A percentile compares a stretch with the other conserved stretches of the same genome.
phyloP scores from a whole-genome alignment of 768 basidiomycete genomes.

The Pholiota microspora region DNA sequence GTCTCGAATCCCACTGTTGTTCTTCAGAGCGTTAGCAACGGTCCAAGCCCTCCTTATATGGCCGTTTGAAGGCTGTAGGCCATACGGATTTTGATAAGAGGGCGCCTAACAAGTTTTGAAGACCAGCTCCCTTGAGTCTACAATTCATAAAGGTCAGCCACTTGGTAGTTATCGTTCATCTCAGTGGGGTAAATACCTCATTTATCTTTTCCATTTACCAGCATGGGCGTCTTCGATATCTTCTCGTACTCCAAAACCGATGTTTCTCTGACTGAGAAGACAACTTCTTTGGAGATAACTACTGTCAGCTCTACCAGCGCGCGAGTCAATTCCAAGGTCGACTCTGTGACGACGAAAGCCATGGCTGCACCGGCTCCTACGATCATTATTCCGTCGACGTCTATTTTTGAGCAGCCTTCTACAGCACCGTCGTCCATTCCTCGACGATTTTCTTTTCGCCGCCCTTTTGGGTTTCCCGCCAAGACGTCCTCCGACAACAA shows the following conservation, averaged over 20 bases:
- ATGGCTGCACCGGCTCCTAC: neutral
- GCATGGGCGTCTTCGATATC: slow-evolving; percentile 16
- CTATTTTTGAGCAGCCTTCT: neutral
- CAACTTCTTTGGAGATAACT: neutral
- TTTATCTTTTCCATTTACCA: neutral
- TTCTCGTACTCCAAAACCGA: slow-evolving; percentile 7
- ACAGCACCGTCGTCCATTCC: neutral
- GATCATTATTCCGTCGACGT: neutral
- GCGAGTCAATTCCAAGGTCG: neutral
- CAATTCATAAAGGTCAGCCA: neutral
- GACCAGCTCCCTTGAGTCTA: neutral
- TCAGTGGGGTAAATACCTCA: neutral
- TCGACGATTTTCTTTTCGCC: slow-evolving; percentile 49
- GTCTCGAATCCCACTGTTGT: neutral
- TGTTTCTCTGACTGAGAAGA: neutral
- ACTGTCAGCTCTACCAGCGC: neutral
- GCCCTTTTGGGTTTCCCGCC: slow-evolving; percentile 32
- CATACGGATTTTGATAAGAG: neutral
- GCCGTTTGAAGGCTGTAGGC: neutral
- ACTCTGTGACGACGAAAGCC: neutral
- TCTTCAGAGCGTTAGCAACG: neutral
- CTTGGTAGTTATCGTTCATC: neutral
- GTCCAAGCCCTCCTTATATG: slow-evolving; percentile 9
- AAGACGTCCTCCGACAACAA: slow-evolving; percentile 30
- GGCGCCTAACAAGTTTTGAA: neutral